Evolutionary conservation across 768 basidiomycete species (phyloP).

Genomic region (Pisolithus tinctorius): DNA sequence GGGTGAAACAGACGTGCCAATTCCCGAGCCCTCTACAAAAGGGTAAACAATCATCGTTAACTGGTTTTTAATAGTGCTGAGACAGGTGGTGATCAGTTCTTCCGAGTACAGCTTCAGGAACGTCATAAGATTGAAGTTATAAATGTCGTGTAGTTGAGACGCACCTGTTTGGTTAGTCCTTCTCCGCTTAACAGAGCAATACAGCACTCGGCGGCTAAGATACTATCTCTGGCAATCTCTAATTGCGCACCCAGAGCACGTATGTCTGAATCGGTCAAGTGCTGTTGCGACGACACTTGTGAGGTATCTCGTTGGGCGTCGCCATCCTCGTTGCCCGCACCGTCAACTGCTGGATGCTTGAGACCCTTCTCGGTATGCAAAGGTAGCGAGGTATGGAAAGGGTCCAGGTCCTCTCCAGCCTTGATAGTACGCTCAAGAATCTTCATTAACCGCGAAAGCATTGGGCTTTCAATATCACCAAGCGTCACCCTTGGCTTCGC

Average conservation of each 20-base stretch:
- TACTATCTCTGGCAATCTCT: constrained; percentile 62
- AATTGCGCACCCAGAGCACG: constrained; percentile 46
- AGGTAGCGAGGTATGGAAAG: constrained; percentile 42
- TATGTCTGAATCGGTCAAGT: constrained; percentile 41
- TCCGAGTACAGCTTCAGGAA: constrained; percentile 77
- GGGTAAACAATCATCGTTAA: constrained; percentile 78
- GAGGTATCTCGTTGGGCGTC: background rate
- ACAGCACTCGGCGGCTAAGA: constrained; percentile 79
- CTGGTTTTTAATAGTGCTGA: constrained; percentile 72
- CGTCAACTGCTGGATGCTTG: constrained; percentile 19
- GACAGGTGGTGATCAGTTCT: constrained; percentile 79
- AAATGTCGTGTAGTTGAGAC: constrained; percentile 11
- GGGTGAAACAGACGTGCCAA: constrained; percentile 34
- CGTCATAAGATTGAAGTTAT: background rate
- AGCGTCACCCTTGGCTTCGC: constrained; percentile 52
- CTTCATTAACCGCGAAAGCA: constrained; percentile 63
- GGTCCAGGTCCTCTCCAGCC: constrained; percentile 68
- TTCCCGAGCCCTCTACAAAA: constrained; percentile 67
- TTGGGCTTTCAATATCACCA: constrained; percentile 57
- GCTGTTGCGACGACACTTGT: constrained; percentile 11
- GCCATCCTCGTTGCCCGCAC: background rate
- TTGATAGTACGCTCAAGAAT: constrained; percentile 74
- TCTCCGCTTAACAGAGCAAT: constrained; percentile 74
- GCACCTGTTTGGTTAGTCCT: constrained; percentile 79
- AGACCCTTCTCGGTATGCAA: constrained; percentile 35